Evolutionary conservation across 73 alveolate species (phyloP), one percentile per base, ranked within the genome.

Genomic region (Stentor roeselii): DNA sequence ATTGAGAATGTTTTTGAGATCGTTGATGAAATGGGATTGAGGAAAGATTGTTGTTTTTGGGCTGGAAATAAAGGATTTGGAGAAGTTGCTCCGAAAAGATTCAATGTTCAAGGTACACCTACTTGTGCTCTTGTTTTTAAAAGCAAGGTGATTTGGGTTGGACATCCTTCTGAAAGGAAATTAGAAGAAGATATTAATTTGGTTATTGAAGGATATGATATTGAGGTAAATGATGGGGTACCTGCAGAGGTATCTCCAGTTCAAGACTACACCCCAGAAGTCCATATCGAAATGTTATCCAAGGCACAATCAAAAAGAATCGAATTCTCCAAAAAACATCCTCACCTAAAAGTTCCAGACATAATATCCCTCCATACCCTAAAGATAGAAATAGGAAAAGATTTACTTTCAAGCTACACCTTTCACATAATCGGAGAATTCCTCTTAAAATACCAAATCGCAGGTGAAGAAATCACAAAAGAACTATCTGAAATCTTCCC

Each of bases 111-210:
- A 14, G 93, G 90, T 14, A 86, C 84, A 35, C 93, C 93, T 75
- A 86, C 83, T 74, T 86, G 86, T 3, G 90, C 84, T 50, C 82
- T 87, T 32, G 82, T 87, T n/a, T 85, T 75, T 42, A 84, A 84
- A 15, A 90, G 93, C 2, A 87, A 83, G 74, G 76, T 87, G n/a
- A 78, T 39, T 2, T 87, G n/a, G 59, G 40, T 58, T 4, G 93
- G 93, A 2, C 89, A 87, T 75, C 93, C 93, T 1, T 61, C 82
- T 4, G 84, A 36, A 37, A 60, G 39, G 2, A 50, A 87, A 39
- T 82, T 87, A 3, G 93, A 87, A 80, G 40, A 42, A 35, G 80
- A 61, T 61, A 21, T 61, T n/a, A n/a, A n/a, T n/a, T n/a, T n/a
- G n/a, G n/a, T n/a, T n/a, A n/a, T n/a, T n/a, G n/a, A n/a, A n/a